phyloP scores from a whole-genome alignment of 306 rosid genomes.

The Benincasa hispida region DNA sequence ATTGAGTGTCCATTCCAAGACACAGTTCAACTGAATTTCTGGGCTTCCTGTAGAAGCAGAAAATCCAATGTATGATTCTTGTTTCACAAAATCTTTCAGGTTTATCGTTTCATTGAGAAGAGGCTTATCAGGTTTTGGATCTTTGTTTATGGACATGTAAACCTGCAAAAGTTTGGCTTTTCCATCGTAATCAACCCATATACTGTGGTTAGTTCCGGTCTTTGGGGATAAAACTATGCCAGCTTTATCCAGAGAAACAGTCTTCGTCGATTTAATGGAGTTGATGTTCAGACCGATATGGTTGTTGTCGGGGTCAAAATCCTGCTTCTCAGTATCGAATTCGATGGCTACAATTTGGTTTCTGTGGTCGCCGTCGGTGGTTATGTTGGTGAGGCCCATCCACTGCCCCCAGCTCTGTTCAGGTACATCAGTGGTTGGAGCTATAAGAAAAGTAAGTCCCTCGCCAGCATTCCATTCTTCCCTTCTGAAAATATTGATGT shows the following conservation, averaged over 20 bases:
- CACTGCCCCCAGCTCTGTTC: conserved; percentile 23
- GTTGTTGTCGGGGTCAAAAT: conserved; percentile 19
- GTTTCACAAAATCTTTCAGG: conserved; percentile 13
- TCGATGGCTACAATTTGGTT: conserved; percentile 31
- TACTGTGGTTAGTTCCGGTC: neutral
- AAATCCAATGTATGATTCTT: conserved; percentile 29
- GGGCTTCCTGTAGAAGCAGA: conserved; percentile 31
- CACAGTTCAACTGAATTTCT: conserved; percentile 22
- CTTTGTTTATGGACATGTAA: conserved; percentile 16
- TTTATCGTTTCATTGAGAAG: conserved; percentile 18
- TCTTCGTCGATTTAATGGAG: conserved; percentile 18
- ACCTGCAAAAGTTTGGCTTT: conserved; percentile 23
- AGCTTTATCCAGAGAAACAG: conserved; percentile 3
- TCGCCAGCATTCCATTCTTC: conserved; percentile 16
- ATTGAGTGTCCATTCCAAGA: conserved; percentile 25
- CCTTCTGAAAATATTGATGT: conserved; percentile 16
- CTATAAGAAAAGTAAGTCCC: conserved; percentile 36
- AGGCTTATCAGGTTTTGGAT: conserved; percentile 14
- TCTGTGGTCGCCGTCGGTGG: conserved; percentile 8
- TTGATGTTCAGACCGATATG: conserved; percentile 38
- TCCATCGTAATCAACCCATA: conserved; percentile 31
- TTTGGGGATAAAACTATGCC: conserved; percentile 17
- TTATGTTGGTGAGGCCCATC: conserved; percentile 37
- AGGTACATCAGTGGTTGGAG: conserved; percentile 18
- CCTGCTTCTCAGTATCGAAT: conserved; percentile 33